Evolutionary conservation across 129 eudicot species (phyloP).

Genomic region (Arctium minus): DNA sequence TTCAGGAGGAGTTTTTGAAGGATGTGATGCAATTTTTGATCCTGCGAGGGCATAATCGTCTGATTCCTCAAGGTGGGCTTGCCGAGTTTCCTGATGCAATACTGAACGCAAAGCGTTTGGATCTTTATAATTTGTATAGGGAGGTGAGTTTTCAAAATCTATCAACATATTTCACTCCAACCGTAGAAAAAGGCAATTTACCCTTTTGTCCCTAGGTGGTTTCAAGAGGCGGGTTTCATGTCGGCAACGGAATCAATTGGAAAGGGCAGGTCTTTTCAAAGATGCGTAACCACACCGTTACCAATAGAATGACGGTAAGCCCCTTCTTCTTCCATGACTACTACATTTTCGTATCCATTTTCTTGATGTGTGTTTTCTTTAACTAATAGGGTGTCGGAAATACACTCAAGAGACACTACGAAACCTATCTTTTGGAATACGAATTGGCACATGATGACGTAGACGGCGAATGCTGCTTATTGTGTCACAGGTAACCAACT

Average conservation of each 20-base stretch:
- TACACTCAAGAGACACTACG: slow-evolving; percentile 95
- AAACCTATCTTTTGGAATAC: slow-evolving; percentile 92
- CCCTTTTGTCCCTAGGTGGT: slow-evolving; percentile 62
- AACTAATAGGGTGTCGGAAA: slow-evolving; percentile 91
- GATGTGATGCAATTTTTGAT: slow-evolving; percentile 95
- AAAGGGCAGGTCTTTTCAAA: slow-evolving; percentile 99
- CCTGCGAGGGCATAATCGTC: slow-evolving; percentile 97
- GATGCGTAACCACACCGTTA: slow-evolving; percentile 97
- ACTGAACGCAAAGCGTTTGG: slow-evolving; percentile 93
- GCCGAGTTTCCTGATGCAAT: slow-evolving; percentile 99
- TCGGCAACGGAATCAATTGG: slow-evolving; percentile 99
- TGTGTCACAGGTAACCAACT: slow-evolving; percentile 80
- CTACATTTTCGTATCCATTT: no score
- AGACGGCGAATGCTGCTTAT: slow-evolving; percentile 96
- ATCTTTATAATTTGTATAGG: slow-evolving; percentile 84
- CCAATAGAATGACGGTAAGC: slow-evolving; percentile 95
- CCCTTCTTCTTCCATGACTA: not conserved
- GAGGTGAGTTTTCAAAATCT: slow-evolving; percentile 50
- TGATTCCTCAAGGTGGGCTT: slow-evolving; percentile 97
- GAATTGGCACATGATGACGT: slow-evolving; percentile 98
- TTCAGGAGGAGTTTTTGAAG: slow-evolving; percentile 91
- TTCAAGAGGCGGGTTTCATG: slow-evolving; percentile 98
- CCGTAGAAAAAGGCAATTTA: not conserved
- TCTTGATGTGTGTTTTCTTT: no score
- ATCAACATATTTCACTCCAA: not conserved